Percentiles rank a stretch among this genome's conserved stretches.
phyloP scores from a whole-genome alignment of 2,329 filamentous ascomycete genomes.

The Trichoderma koningii region DNA sequence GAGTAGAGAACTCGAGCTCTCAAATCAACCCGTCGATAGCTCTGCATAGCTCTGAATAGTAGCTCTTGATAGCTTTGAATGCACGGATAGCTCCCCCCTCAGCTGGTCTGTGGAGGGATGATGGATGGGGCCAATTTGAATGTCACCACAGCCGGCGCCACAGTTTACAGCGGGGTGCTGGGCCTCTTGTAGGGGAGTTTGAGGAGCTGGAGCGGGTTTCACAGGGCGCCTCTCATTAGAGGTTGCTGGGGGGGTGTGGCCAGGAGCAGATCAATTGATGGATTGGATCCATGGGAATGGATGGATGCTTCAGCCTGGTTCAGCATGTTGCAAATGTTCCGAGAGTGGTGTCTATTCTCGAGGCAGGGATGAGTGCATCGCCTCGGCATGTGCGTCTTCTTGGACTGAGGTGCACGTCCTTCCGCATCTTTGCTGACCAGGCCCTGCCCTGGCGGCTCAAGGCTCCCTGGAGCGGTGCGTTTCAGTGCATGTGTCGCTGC shows the following conservation, averaged over 20 bases:
- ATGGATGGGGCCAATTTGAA: background rate
- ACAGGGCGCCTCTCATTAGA: slow-evolving; percentile 18
- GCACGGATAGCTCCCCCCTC: background rate
- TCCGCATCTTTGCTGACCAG: no score
- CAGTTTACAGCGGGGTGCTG: slow-evolving; percentile 13
- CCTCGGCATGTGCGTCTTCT: background rate
- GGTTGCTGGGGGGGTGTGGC: background rate
- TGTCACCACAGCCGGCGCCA: background rate
- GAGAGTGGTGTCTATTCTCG: slow-evolving; percentile 22
- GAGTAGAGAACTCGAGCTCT: background rate
- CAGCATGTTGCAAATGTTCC: background rate
- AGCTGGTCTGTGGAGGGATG: no score
- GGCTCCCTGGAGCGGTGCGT: background rate
- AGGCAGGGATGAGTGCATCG: background rate
- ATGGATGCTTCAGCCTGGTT: background rate
- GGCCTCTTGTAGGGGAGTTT: background rate
- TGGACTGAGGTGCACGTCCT: no score
- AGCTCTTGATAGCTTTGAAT: background rate
- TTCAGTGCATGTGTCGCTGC: background rate
- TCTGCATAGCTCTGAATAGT: no score
- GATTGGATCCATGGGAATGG: background rate
- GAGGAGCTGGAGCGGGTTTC: slow-evolving; percentile 6
- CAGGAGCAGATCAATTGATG: background rate
- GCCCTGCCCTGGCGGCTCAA: background rate
- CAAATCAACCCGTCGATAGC: no score